Percentiles rank a stretch among this genome's conserved stretches.
Conservation (phyloP, 768 basidiomycete species). For the Rhizopogon roseolus region DNA sequence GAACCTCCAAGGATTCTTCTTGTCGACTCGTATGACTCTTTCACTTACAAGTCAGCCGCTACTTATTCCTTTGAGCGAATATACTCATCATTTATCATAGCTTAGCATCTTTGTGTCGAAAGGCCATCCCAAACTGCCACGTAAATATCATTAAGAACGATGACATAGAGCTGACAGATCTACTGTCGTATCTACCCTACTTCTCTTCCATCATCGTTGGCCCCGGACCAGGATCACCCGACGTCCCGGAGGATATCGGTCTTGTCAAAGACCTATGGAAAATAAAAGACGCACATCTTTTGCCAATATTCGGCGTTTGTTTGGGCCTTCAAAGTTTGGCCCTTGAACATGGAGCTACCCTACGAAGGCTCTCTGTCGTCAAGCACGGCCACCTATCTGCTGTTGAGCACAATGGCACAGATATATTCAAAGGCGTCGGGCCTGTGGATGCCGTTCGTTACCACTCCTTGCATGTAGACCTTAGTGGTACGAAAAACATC, state of each 20-base stretch:
- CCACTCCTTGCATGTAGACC: constrained; percentile 69
- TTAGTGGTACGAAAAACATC: constrained; percentile 41
- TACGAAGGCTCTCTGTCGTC: constrained; percentile 60
- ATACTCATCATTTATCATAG: constrained; percentile 29
- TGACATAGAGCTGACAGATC: constrained; percentile 40
- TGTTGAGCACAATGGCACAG: constrained; percentile 52
- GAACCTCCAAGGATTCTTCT: constrained; percentile 53
- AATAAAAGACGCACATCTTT: constrained; percentile 39
- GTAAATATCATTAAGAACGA: constrained; percentile 78
- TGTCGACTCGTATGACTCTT: constrained; percentile 84
- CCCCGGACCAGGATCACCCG: constrained; percentile 78
- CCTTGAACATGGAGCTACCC: constrained; percentile 54
- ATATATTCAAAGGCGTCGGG: constrained; percentile 57
- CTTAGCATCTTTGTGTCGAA: constrained; percentile 66
- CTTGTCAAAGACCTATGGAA: constrained; percentile 70
- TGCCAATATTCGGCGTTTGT: constrained; percentile 83
- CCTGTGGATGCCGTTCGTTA: constrained; percentile 66
- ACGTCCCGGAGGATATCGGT: constrained; percentile 57
- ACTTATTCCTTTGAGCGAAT: not conserved
- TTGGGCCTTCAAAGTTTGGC: constrained; percentile 77
- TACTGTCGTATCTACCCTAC: constrained; percentile 48
- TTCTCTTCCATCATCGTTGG: constrained; percentile 74
- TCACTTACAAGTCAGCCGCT: constrained; percentile 76
- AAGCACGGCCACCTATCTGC: constrained; percentile 75
- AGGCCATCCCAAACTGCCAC: constrained; percentile 53